These are phyloP conservation scores for Thermochaetoides dissita DNA, from an alignment of 2,329 filamentous ascomycete genomes.

Conservation along the genomic window DNA sequence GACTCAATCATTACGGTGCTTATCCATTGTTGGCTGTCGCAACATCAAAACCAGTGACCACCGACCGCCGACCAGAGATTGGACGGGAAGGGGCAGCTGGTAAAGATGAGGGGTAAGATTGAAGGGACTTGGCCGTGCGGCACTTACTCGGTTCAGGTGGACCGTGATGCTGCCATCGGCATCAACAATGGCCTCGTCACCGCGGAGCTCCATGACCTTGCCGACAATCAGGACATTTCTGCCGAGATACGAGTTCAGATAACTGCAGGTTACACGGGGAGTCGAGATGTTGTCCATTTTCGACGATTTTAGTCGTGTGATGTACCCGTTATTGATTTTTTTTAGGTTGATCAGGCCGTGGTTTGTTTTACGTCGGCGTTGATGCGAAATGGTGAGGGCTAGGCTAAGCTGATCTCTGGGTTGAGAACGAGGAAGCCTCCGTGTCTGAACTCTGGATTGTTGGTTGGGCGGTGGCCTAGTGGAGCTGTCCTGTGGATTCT, in stretches of 20 bases:
- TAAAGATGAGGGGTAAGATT: not conserved
- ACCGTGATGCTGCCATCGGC: conserved; percentile 65
- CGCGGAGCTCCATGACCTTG: conserved; percentile 68
- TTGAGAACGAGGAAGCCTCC: no score
- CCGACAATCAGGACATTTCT: conserved; percentile 74
- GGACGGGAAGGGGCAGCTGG: not conserved
- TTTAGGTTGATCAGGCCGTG: no score
- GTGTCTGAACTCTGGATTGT: no score
- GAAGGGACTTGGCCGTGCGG: not conserved
- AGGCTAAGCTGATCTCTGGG: no score
- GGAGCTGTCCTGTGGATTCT: no score
- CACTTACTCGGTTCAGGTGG: conserved; percentile 54
- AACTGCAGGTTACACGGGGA: conserved; percentile 68
- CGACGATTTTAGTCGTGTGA: no score
- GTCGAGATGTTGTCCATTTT: conserved; percentile 56
- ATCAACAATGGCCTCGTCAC: conserved; percentile 68
- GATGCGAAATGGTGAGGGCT: no score
- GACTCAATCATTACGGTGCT: not conserved
- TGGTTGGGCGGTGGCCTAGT: no score
- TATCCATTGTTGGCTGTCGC: not conserved
- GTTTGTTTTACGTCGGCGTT: no score
- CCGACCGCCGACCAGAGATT: not conserved
- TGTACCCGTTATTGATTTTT: not conserved
- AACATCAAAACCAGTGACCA: no score
- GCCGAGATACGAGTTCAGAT: conserved; percentile 62